A percentile compares a stretch with the other conserved stretches of the same genome.
Evolutionary conservation across 2,329 filamentous ascomycete genomes (phyloP).

Genomic region (Colletotrichum lindemuthianum): DNA sequence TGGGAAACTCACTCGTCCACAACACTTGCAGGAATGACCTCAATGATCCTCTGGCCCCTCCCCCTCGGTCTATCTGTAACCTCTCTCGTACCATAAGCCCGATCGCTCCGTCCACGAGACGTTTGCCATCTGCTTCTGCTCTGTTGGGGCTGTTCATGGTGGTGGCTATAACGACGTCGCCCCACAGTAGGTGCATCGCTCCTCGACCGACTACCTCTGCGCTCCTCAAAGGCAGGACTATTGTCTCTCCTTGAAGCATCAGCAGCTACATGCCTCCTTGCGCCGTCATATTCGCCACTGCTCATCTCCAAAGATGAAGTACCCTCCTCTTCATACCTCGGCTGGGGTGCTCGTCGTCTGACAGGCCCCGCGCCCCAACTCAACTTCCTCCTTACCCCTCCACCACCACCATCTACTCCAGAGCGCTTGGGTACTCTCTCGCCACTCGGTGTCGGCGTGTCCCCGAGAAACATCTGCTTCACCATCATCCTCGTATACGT

Average conservation of each 20-base stretch:
- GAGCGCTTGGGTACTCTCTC: slow-evolving; percentile 7
- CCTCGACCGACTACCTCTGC: neutral
- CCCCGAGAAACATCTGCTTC: slow-evolving; percentile 14
- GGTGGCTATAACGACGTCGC: neutral
- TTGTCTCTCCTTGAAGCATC: neutral
- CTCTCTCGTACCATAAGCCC: slow-evolving; percentile 21
- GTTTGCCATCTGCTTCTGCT: slow-evolving; percentile 21
- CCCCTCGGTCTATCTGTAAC: slow-evolving; percentile 9
- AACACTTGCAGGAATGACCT: slow-evolving; percentile 27
- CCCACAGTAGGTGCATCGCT: slow-evolving; percentile 25
- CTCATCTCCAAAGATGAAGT: neutral
- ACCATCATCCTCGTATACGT: slow-evolving; percentile 32
- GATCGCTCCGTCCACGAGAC: neutral
- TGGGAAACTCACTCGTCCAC: slow-evolving; percentile 6
- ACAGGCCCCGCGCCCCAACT: slow-evolving; percentile 3
- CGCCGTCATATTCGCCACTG: neutral
- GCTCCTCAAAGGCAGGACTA: neutral
- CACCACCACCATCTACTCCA: slow-evolving; percentile 16
- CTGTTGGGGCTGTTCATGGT: neutral
- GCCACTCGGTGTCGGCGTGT: neutral
- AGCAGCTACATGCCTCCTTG: neutral
- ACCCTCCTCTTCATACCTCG: neutral
- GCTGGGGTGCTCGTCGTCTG: neutral
- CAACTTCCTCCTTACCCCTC: slow-evolving; percentile 9
- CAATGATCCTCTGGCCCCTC: slow-evolving; percentile 15